Base-by-base conservation (phyloP, 208 protist species). In the Acanthamoeba healyi region DNA sequence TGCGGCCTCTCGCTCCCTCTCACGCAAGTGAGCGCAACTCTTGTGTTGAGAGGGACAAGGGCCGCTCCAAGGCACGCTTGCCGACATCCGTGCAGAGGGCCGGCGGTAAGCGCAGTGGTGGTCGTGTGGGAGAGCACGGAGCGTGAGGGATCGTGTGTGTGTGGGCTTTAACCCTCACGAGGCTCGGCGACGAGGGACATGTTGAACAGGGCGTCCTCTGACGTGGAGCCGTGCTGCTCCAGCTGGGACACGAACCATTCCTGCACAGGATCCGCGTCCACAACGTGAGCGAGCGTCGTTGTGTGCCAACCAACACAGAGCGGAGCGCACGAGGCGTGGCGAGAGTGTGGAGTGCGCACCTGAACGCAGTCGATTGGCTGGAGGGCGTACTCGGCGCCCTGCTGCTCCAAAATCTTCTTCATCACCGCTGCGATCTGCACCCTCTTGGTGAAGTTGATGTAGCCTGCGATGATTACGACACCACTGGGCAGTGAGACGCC, bases 371-470 rank as follows among this genome's bases (percentile, higher is more conserved):
- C 79, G 49, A 87, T 61, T 2, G 79, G 44, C 15, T 54, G 46
- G 14, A 87, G 79, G 38, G 44, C 42, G 44, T 87, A 87, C 7
- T 87, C 79, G 2, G 79, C 38, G n/a, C 46, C n/a, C 79, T 87
- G 79, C 79, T 87, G 79, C 34, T 87, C 49, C n/a, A 61, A 22
- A 61, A 87, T 87, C 17, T 34, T 87, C 79, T 87, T 87, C 79
- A 87, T 87, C 46, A 61, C 79, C 79, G 42, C 24, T 7, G 79
- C 79, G 24, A 87, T 87, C 79, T 63, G 42, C n/a, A 36, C 22
- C n/a, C 79, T 87, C 49, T 87, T 87, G 24, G 42, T 61, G 32
- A 87, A 87, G 79, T 87, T 87, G 79, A 87, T 54, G 79, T 87
- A 87, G 26, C 36, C 67, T 79, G 67, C n/a, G 65, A 26, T 32